phyloP scores from a whole-genome alignment of 352 stramenopile genomes.

The Phytophthora nicotianae region DNA sequence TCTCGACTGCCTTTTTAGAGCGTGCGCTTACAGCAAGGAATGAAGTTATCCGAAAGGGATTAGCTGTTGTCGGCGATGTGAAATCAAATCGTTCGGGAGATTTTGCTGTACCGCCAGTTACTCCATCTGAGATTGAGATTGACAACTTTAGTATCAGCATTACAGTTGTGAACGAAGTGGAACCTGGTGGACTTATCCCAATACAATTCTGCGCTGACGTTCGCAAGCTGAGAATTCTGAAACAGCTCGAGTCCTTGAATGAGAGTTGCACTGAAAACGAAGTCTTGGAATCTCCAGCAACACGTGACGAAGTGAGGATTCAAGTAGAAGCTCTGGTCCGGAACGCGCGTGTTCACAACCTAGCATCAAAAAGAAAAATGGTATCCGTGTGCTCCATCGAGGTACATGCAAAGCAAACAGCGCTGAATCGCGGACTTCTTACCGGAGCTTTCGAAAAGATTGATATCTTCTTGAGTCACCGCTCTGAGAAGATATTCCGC shows the following conservation, averaged over 20 bases:
- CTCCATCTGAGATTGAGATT: conserved; percentile 32
- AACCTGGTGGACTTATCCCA: conserved; percentile 15
- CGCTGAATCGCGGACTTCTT: conserved; percentile 15
- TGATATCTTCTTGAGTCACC: conserved; percentile 24
- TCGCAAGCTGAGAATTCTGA: conserved; percentile 11
- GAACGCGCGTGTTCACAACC: conserved; percentile 17
- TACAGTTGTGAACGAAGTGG: conserved; percentile 29
- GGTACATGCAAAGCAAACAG: conserved; percentile 23
- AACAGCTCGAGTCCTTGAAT: not conserved
- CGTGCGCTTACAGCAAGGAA: conserved; percentile 40
- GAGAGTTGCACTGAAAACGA: conserved; percentile 1
- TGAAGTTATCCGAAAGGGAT: conserved; percentile 35
- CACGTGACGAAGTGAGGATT: conserved; percentile 8
- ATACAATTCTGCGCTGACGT: conserved; percentile 27
- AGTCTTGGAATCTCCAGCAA: not conserved
- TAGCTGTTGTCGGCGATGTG: not conserved
- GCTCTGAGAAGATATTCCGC: conserved; percentile 26
- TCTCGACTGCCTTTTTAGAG: conserved; percentile 55
- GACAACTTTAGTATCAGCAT: conserved; percentile 15
- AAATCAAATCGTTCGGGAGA: conserved; percentile 1
- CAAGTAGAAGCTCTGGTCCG: conserved; percentile 22
- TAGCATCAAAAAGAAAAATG: conserved; percentile 18
- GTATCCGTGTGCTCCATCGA: conserved; percentile 21
- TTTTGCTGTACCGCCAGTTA: not conserved
- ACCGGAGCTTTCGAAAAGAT: conserved; percentile 23